A percentile compares a stretch with the other conserved stretches of the same genome.
phyloP scores from a whole-genome alignment of 2,329 filamentous ascomycete genomes.

The Alternaria conjuncta region DNA sequence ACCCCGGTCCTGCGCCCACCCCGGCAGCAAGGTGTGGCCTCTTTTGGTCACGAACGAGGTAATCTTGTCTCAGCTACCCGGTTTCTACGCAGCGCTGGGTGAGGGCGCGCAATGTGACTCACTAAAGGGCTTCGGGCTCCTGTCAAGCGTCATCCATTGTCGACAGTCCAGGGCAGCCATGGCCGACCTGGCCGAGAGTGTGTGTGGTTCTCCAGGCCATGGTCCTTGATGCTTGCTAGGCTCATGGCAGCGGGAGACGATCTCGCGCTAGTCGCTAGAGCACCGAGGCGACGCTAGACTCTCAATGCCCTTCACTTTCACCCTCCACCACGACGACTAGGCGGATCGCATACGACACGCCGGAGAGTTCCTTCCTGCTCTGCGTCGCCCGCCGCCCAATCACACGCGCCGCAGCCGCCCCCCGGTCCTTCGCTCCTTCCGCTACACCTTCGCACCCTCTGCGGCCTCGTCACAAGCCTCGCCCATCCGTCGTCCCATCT shows the following conservation, averaged over 20 bases:
- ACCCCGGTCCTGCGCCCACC: constrained; percentile 25
- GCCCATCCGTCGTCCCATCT: constrained; percentile 39
- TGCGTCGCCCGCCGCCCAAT: constrained; percentile 32
- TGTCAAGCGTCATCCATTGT: constrained; percentile 4
- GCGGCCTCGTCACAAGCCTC: constrained; percentile 46
- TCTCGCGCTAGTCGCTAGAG: constrained; percentile 19
- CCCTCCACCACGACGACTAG: constrained; percentile 5
- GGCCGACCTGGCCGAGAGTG: constrained; percentile 3
- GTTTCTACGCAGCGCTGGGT: constrained; percentile 3
- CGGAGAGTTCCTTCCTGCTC: constrained; percentile 10
- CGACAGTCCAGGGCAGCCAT: not conserved
- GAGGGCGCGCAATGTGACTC: constrained; percentile 39
- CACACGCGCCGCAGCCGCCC: constrained; percentile 29
- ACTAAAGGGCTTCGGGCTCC: constrained; percentile 18
- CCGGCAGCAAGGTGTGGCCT: constrained; percentile 36
- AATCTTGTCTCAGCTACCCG: constrained; percentile 25
- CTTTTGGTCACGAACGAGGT: constrained; percentile 35
- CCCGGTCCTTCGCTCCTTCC: constrained; percentile 20
- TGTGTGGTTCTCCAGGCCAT: constrained; percentile 7
- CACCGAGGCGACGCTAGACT: constrained; percentile 1
- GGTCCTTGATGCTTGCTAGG: not conserved
- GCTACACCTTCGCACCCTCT: constrained; percentile 6
- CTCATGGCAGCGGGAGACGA: constrained; percentile 26
- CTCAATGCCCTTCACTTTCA: not conserved
- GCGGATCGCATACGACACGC: not conserved